These are phyloP conservation scores for Pseudozyma pruni DNA, from an alignment of 1,284 basidiomycete species.

Conservation along the genomic window DNA sequence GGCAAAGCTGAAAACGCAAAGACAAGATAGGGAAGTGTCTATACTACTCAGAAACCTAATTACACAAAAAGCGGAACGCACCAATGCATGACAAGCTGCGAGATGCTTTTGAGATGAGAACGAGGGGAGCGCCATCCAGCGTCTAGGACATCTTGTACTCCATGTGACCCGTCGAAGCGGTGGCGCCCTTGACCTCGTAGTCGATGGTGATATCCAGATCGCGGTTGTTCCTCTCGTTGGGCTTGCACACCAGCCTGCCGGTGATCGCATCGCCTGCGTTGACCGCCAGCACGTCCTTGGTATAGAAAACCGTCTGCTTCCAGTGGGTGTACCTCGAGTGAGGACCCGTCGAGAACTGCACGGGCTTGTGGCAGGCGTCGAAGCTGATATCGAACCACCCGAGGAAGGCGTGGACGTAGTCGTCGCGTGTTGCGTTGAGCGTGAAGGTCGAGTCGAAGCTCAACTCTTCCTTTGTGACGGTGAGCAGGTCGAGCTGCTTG, in stretches of 20 bases:
- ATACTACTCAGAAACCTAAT: constrained; percentile 4
- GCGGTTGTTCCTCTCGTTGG: constrained; percentile 64
- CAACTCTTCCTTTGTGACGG: constrained; percentile 94
- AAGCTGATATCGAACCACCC: constrained; percentile 99
- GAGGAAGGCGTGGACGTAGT: constrained; percentile 96
- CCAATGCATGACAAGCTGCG: neutral
- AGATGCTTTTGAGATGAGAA: too few relatives aligned
- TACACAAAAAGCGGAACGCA: constrained; percentile 1
- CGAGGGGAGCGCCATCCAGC: too few relatives aligned
- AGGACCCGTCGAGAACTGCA: constrained; percentile 72
- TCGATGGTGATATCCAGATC: constrained; percentile 65
- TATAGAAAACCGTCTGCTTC: constrained; percentile 68
- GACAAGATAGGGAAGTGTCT: constrained; percentile 3
- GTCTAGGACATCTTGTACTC: constrained; percentile 64
- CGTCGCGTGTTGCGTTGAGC: constrained; percentile 85
- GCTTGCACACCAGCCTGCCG: constrained; percentile 58
- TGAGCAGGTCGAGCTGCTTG: constrained; percentile 80
- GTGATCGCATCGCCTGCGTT: constrained; percentile 60
- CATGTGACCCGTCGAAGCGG: constrained; percentile 51
- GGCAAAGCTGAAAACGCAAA: too few relatives aligned
- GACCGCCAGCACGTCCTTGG: constrained; percentile 62
- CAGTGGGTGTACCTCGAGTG: constrained; percentile 68
- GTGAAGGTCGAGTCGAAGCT: constrained; percentile 84
- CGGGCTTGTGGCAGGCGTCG: constrained; percentile 94
- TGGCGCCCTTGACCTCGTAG: constrained; percentile 55